Evolutionary conservation across 2,329 filamentous ascomycete species (phyloP), one percentile per base, ranked within the genome.

Genomic region (Pseudogymnoascus sp.): DNA sequence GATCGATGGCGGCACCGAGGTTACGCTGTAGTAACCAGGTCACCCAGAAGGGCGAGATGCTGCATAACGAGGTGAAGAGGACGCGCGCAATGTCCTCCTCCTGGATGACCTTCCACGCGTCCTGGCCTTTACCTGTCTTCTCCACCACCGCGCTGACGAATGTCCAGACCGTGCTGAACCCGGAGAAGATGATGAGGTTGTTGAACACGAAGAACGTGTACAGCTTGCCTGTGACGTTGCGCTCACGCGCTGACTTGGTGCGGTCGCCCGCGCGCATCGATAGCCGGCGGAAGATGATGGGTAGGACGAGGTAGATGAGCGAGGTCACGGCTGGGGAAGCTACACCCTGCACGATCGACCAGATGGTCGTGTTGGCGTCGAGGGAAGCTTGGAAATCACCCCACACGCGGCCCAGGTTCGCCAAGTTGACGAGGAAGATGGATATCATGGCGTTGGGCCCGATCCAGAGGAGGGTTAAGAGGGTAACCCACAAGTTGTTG

Each of bases 131-230:
- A 3, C 81, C 75, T 0, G 85, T 85, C 51, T 82, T 77, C 2
- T 83, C 73, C 54, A 93, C 78, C 39, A 96, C 85, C 4, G 79
- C 79, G 0, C 86, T 78, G 7, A 92, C 79, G 70, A 93, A 92
- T 1, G 80, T 79, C 86, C 91, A 97, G 14, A 92, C 77, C 1
- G 90, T 87, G 51, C 90, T 91, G 76, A 98, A 98, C 13, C 96
- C 80, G 10, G 93, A 97, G 76, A 98, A 98, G 65, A 98, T 87
- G 69, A 99, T 80, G 63, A 99, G 77, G 73, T 98, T 98, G 83
- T 99, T 99, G 81, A 99, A 92, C 62, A 97, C 85, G 76, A 99
- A 99, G 79, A 99, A 99, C 16, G 90, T 84, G 77, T 96, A 99
- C 2, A 99, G 83, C 76, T 96, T 96, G 67, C 86, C 87, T 65